Evolutionary conservation across 2,329 filamentous ascomycete species (phyloP), one percentile per base, ranked within the genome.

Genomic region (Clarireedia sp.): DNA sequence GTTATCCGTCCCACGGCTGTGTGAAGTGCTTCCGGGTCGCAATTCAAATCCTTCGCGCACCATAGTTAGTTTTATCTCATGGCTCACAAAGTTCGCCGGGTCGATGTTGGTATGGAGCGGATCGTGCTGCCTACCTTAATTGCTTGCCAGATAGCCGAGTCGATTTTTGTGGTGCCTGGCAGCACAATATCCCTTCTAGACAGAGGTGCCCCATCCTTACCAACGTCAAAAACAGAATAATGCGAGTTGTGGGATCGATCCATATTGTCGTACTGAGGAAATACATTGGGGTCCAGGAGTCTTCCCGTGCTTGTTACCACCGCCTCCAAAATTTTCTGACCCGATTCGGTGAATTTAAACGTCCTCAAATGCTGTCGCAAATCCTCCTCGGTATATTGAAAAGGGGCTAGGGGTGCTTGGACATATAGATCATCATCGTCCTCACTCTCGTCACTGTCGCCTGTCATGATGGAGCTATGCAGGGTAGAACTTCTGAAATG

Each of bases 341-440:
- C 71, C 59, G 71, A 67, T 43, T 72, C 65, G 46, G 70, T 69
- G 70, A 74, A 77, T 19, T 67, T 58, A 57, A 76, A 71, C 16
- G 61, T 70, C 58, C 68, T 72, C 41, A 78, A 60, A 62, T 78
- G 75, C 7, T 72, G 64, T 19, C 74, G 68, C 17, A 78, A 61
- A 59, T 73, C 69, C 52, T 75, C 73, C 50, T 75, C 70, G 44
- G 74, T 68, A 57, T 72, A 74, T 4, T 64, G 68, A 41, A 71
- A 69, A 0, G 68, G 57, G 2, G 71, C 68, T 19, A 78, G 62
- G 16, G 71, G 65, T 16, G 64, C 63, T 58, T 74, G 72, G 4
- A 74, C 72, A 59, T 70, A 74, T 16, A 71, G 61, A 9, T 65
- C 63, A 33, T 70, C 68, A 55, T 72, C 69, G 26, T 70, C 66